Conservation (phyloP, 768 basidiomycete species). For the Tricholoma terreum region DNA sequence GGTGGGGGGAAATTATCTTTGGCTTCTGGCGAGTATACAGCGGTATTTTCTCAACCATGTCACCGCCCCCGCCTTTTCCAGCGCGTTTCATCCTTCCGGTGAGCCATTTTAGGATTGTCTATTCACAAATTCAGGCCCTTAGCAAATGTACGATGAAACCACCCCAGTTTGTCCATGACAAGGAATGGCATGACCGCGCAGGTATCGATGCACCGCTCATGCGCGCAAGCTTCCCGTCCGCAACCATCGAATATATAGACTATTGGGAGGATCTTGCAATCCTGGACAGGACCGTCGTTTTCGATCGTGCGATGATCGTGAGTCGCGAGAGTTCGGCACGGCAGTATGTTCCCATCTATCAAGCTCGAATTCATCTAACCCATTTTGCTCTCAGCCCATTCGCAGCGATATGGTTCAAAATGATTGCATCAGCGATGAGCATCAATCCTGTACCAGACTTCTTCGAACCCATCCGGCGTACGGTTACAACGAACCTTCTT, state of each 20-base stretch:
- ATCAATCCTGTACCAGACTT: conserved; percentile 25
- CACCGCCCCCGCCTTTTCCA: conserved; percentile 6
- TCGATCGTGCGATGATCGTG: conserved; percentile 60
- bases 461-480: conserved; percentile 35
- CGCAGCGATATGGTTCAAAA: conserved; percentile 31
- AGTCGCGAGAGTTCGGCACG: conserved; percentile 63
- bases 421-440: conserved; percentile 33
- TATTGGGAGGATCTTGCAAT: conserved; percentile 63
- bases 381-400: conserved; percentile 20
- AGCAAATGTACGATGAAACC: conserved; percentile 16
- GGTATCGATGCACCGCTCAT: conserved; percentile 48
- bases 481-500: conserved; percentile 27
- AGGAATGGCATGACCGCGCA: conserved; percentile 20
- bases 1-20: conserved; percentile 29
- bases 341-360: conserved; percentile 24
- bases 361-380: too few relatives aligned
- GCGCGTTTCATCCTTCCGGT: conserved; percentile 23
- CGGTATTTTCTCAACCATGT: conserved; percentile 1
- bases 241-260: conserved; percentile 52
- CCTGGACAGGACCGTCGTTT: conserved; percentile 52
- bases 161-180: conserved; percentile 12
- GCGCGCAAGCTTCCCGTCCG: conserved; percentile 59
- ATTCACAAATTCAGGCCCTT: background rate
- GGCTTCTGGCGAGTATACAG: conserved; percentile 23
- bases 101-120: background rate